phyloP scores from a whole-genome alignment of 83 land plant genomes.

The Thuja plicata region DNA sequence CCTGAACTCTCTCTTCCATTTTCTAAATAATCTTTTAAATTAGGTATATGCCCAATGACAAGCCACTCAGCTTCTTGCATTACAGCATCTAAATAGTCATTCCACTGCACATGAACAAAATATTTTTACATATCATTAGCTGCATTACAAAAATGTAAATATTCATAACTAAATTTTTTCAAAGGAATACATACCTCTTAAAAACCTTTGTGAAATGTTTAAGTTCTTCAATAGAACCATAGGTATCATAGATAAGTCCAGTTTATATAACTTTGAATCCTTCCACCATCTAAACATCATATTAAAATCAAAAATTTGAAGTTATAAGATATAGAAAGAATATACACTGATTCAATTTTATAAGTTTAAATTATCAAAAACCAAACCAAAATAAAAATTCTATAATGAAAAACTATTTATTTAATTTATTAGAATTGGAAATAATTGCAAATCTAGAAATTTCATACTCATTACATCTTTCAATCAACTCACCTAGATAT shows the following conservation, averaged over 20 bases:
- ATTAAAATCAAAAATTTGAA: no score
- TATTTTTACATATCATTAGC: background rate
- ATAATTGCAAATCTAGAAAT: no score
- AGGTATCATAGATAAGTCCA: constrained; percentile 49
- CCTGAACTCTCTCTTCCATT: constrained; percentile 26
- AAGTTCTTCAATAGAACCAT: constrained; percentile 45
- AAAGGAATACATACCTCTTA: constrained; percentile 3
- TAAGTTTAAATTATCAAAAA: no score
- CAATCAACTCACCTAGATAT: no score
- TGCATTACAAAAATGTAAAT: no score
- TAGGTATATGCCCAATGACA: constrained; percentile 4
- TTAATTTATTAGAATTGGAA: no score
- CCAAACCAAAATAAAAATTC: no score
- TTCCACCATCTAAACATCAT: constrained; percentile 35
- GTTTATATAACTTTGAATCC: constrained; percentile 7
- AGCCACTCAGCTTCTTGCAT: constrained; percentile 43
- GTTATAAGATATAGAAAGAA: background rate
- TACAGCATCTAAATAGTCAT: constrained; percentile 26
- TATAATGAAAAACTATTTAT: no score
- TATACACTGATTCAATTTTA: background rate
- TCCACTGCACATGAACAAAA: constrained; percentile 20
- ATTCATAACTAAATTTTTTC: no score
- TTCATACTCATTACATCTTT: no score
- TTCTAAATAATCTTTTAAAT: constrained; percentile 19
- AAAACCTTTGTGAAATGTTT: constrained; percentile 37